These are phyloP conservation scores for Chalaropsis thielavioides DNA, from an alignment of 2,329 filamentous ascomycete species.

Conservation along the genomic window DNA sequence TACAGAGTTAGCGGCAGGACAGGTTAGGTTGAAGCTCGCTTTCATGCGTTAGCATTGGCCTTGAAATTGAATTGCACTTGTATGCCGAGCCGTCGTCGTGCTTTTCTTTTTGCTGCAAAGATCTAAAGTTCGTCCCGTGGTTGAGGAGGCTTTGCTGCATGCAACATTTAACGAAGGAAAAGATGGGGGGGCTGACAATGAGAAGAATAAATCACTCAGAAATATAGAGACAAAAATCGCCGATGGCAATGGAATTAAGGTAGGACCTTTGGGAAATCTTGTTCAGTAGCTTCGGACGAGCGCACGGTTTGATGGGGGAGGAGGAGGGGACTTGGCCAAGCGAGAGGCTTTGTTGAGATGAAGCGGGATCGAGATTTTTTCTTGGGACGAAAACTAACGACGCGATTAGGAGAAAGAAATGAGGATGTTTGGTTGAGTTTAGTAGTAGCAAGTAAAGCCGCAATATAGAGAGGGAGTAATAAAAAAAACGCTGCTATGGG, in stretches of 20 bases:
- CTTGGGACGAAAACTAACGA: background rate
- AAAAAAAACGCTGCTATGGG: background rate
- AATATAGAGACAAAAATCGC: background rate
- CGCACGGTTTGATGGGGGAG: background rate
- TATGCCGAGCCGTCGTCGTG: no score
- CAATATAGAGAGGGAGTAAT: no score
- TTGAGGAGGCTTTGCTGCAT: background rate
- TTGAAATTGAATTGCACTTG: no score
- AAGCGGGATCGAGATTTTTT: background rate
- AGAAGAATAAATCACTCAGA: background rate
- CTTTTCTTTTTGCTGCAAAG: background rate
- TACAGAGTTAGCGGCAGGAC: background rate
- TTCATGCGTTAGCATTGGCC: background rate
- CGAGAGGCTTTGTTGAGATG: slow-evolving; percentile 4
- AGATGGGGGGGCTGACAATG: background rate
- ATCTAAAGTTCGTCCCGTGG: background rate
- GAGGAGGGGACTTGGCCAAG: background rate
- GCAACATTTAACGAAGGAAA: no score
- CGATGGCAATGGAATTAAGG: slow-evolving; percentile 1
- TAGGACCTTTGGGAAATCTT: background rate
- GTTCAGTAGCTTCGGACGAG: background rate
- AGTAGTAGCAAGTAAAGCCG: background rate
- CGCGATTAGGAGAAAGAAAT: background rate
- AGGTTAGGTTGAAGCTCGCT: background rate
- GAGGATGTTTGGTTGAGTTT: background rate